Evolutionary conservation across 73 alveolate genomes (phyloP), one percentile per base, ranked within the genome.

Genomic region (Urostyla sp.): DNA sequence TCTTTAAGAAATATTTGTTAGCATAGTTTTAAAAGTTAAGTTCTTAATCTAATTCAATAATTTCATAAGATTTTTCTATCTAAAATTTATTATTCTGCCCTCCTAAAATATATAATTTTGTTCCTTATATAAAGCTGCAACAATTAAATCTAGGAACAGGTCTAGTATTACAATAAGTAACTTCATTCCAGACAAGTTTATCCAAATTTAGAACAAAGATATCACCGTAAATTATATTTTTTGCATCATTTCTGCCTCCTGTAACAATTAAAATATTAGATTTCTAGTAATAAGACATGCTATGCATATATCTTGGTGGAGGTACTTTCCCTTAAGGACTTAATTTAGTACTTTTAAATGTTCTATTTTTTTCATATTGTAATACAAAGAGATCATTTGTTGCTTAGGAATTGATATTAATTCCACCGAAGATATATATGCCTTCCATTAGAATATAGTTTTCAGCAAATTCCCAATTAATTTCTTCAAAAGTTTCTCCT

Each of bases 241-340:
- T 26, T 8, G 1, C 7, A 63, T 63, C 79, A 38, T 63, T 63
- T 40, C 79, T 63, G 5, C 79, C 79, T 7, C 79, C 79, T 1
- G 31, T 3, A 1, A 63, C 4, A 20, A 63, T 13, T 31, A 63
- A 23, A 10, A 63, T 48, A 32, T 63, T 63, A 3, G 61, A 34
- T 16, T 63, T 2, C 13, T 43, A 11, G 30, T 38, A 63, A 6
- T 38, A 63, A 18, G 1, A 4, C 58, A 63, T 10, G 7, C 61
- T 43, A 40, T 63, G 79, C 79, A 63, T 63, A 43, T 18, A 63
- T 40, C 79, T 35, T 1, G 59, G 36, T 38, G 40, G 20, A 1
- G 79, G 79, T 16, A 31, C 44, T 63, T 63, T 37, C 6, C 79
- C 79, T 38, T 38, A 2, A 15, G 79, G 37, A 8, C 1, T 3